These are phyloP conservation scores for Sicyos baderoa DNA, from an alignment of 306 rosid genomes.

Conservation along the genomic window DNA sequence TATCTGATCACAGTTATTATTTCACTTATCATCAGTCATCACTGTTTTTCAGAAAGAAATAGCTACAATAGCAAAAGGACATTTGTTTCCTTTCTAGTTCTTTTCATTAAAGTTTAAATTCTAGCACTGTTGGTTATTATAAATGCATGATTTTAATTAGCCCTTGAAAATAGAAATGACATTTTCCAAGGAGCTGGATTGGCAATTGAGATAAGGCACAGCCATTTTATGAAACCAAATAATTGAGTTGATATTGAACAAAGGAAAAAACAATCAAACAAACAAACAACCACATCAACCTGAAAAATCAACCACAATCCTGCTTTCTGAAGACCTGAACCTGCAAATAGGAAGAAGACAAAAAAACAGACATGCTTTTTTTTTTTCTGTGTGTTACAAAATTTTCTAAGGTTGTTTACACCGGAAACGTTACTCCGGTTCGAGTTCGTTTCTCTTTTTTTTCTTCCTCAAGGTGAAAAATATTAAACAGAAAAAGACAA, in stretches of 20 bases:
- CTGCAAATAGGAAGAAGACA: constrained; percentile 33
- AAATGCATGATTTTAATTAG: not conserved
- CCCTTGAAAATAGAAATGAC: constrained; percentile 14
- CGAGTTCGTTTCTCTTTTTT: constrained; percentile 7
- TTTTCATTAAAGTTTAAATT: constrained; percentile 8
- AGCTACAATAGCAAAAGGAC: constrained; percentile 23
- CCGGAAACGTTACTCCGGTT: no score
- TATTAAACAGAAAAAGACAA: not conserved
- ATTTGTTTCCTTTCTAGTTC: constrained; percentile 12
- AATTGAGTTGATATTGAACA: constrained; percentile 16
- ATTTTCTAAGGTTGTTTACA: constrained; percentile 15
- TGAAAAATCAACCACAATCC: constrained; percentile 22
- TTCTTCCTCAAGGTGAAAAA: constrained; percentile 20
- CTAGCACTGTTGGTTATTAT: not conserved
- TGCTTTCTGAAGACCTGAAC: constrained; percentile 23
- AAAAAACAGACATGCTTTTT: constrained; percentile 13
- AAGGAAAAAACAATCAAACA: constrained; percentile 10
- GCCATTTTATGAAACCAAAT: constrained; percentile 22
- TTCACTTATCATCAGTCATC: constrained; percentile 16
- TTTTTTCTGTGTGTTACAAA: constrained; percentile 9
- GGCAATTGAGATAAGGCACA: constrained; percentile 16
- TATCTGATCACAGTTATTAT: constrained; percentile 27
- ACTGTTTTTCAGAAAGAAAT: not conserved
- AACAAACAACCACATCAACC: constrained; percentile 22
- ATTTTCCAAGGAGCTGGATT: constrained; percentile 23